Percentiles rank a stretch among this genome's conserved stretches.
phyloP scores from a whole-genome alignment of 2,329 filamentous ascomycete genomes.

The Reticulascus tulasneorum region DNA sequence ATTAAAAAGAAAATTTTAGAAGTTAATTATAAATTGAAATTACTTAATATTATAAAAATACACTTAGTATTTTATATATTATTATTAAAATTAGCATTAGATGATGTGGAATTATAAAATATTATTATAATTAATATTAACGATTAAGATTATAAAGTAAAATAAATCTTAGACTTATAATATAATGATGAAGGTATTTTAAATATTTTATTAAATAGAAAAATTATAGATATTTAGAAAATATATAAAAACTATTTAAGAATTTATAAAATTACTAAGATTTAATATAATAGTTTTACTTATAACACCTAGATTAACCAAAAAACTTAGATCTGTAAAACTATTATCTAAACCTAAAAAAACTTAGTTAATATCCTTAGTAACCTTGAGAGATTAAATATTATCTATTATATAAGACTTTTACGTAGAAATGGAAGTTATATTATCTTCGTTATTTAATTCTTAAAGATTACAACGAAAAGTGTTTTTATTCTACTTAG shows the following conservation, averaged over 20 bases:
- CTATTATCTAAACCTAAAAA: background rate
- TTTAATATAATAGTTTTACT: background rate
- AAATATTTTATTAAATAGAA: conserved; percentile 2
- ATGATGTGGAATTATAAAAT: background rate
- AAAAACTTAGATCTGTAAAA: too few relatives aligned
- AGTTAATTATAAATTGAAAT: background rate
- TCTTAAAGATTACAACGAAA: too few relatives aligned
- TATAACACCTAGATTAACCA: background rate
- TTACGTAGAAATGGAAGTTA: background rate
- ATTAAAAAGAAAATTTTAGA: background rate
- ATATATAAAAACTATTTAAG: background rate
- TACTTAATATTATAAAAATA: background rate
- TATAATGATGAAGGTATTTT: conserved; percentile 3
- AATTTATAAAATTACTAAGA: background rate
- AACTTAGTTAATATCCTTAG: too few relatives aligned
- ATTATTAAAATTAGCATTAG: background rate
- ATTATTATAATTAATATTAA: background rate
- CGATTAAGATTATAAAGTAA: conserved; percentile 1
- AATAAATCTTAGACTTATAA: background rate
- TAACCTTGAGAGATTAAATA: background rate
- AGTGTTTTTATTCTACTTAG: background rate
- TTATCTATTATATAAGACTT: background rate
- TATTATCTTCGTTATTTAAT: background rate
- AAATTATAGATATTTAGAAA: conserved; percentile 1
- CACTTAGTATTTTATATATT: background rate